Conservation (phyloP, 1,284 basidiomycete species). For the Ceratobasidium sp. region DNA sequence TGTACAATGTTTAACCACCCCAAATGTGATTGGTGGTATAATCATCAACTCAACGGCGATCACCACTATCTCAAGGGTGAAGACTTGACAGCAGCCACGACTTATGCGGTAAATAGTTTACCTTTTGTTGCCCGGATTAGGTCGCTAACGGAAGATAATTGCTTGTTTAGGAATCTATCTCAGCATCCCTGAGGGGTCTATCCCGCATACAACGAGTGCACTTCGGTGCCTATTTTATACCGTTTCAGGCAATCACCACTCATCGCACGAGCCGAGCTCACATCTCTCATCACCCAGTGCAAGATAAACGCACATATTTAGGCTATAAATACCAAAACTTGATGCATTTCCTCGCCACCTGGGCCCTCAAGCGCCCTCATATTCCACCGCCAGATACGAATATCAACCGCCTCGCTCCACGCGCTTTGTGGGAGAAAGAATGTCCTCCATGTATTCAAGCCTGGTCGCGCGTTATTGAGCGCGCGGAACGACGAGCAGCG, state of each 20-base stretch:
- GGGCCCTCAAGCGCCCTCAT: neutral
- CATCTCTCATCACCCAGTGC: neutral
- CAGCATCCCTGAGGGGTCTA: neutral
- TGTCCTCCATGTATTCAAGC: slow-evolving; percentile 5
- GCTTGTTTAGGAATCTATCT: neutral
- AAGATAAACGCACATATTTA: neutral
- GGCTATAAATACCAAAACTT: neutral
- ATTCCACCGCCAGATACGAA: neutral
- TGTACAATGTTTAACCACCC: slow-evolving; percentile 42
- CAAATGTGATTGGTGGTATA: slow-evolving; percentile 23
- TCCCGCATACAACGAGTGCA: neutral
- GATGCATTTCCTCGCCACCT: neutral
- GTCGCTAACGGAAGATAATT: neutral
- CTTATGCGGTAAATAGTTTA: slow-evolving; percentile 31
- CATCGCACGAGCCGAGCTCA: neutral
- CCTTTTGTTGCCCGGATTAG: neutral
- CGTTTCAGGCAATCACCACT: neutral
- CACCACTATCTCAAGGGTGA: slow-evolving; percentile 25
- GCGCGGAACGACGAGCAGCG: slow-evolving; percentile 11
- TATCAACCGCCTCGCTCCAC: neutral
- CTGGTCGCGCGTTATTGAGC: neutral
- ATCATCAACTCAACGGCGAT: slow-evolving; percentile 3
- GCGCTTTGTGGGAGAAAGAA: neutral
- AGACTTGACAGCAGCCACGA: neutral
- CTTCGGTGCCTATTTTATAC: slow-evolving; percentile 17